A percentile compares a stretch with the other conserved stretches of the same genome.
phyloP scores from a whole-genome alignment of 345 rosid genomes.

The Rhodomyrtus tomentosa region DNA sequence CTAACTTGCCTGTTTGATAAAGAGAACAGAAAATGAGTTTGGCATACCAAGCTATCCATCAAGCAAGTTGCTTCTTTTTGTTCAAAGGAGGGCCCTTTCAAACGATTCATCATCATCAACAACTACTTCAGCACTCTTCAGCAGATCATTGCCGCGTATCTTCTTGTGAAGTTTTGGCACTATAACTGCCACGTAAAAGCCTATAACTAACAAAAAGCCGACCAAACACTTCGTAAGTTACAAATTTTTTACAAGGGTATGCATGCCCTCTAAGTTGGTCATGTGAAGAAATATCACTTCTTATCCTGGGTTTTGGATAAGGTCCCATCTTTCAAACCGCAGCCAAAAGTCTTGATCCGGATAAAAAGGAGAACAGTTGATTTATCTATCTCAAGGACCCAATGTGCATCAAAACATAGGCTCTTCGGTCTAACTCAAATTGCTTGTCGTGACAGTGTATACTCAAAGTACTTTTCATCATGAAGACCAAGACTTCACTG shows the following conservation, averaged over 20 bases:
- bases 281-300: not conserved
- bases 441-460: not conserved
- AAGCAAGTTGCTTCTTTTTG: no score
- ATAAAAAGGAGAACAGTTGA: not conserved
- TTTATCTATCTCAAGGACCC: not conserved
- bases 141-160: no score
- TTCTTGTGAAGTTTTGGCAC: no score
- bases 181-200: no score
- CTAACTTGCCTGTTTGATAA: not conserved
- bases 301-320: not conserved
- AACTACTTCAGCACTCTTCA: no score
- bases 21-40: not conserved
- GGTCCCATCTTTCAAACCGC: not conserved
- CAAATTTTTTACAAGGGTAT: no score
- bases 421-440: not conserved
- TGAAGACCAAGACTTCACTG: not conserved
- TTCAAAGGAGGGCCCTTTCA: no score
- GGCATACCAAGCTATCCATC: not conserved
- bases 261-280: not conserved
- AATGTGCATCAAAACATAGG: not conserved
- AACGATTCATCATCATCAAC: no score
- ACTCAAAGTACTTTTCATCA: not conserved
- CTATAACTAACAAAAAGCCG: no score
- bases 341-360: not conserved
- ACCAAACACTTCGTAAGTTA: no score